phyloP scores from a whole-genome alignment of 805 yeast species.

The Phaffomyces thermotolerans region DNA sequence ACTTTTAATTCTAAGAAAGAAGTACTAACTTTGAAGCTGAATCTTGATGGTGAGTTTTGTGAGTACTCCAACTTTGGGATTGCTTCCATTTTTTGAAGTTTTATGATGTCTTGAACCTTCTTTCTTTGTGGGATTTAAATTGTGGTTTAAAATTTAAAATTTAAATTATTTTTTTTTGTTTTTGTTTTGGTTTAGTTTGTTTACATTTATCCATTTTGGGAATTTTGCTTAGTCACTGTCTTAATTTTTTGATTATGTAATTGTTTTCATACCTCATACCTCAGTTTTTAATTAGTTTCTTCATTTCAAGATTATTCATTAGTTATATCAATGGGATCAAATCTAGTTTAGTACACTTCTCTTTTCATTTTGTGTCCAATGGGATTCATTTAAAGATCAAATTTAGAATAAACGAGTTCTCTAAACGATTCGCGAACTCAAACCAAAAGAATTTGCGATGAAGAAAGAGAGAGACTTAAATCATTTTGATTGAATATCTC shows the following conservation, averaged over 20 bases:
- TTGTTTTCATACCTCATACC: not conserved
- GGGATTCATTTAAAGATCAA: no score
- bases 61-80: not conserved
- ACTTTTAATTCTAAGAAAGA: not conserved
- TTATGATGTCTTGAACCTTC: not conserved
- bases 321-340: no score
- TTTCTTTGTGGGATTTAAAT: not conserved
- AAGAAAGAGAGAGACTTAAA: no score
- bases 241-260: not conserved
- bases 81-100: not conserved
- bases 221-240: not conserved
- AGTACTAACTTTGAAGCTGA: not conserved
- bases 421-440: not conserved
- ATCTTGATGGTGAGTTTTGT: not conserved
- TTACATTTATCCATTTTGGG: constrained; percentile 7
- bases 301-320: no score
- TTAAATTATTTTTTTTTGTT: no score
- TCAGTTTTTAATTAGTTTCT: no score
- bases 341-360: no score
- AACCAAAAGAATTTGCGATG: no score
- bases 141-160: not conserved
- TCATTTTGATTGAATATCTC: no score
- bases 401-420: no score
- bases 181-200: not conserved
- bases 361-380: no score